Evolutionary conservation across 2,329 filamentous ascomycete species (phyloP), one percentile per base, ranked within the genome.

Genomic region (Plenodomus tracheiphilus): DNA sequence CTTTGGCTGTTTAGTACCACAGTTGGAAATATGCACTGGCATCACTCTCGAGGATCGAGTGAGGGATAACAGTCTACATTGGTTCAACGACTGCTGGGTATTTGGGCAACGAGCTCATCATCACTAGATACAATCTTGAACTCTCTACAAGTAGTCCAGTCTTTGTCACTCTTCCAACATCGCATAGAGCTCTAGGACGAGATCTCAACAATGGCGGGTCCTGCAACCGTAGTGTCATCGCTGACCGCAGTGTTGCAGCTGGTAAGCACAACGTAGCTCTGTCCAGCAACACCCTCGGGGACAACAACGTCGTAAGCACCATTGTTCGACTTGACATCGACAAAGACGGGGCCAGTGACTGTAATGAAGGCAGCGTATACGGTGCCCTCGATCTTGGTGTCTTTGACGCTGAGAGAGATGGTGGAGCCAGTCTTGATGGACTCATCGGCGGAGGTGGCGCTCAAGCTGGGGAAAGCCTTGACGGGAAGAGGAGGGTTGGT

Each of bases 401-500:
- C 58, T 2, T 49, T 41, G 34, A 56, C 58, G 20, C 38, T 25
- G 6, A 63, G 42, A 37, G 48, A 47, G 5, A 64, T 39, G 8
- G 50, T 63, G 13, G 53, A 56, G 4, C 56, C 56, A 5, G 38
- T 41, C 46, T 56, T 56, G 38, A 64, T 55, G 21, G 49, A 34
- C 7, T 15, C 42, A 21, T 60, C 56, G 10, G 40, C 47, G 18
- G 53, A 54, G 17, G 49, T 48, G 2, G 58, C 56, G 7, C 56
- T 51, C 3, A 86, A 72, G 11, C 64, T 53, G 4, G 83, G 82
- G 72, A 86, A 86, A 0, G 82, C 79, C 71, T 79, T 83, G 64
- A 88, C 79, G 2, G 84, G 83, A 1, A 87, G 75, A 1, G 72
- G 56, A 0, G 77, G 71, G 65, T 85, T 85, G 57, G 70, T 74